Evolutionary conservation across 2,329 filamentous ascomycete genomes (phyloP).

Genomic region (Didymella arachidicola): DNA sequence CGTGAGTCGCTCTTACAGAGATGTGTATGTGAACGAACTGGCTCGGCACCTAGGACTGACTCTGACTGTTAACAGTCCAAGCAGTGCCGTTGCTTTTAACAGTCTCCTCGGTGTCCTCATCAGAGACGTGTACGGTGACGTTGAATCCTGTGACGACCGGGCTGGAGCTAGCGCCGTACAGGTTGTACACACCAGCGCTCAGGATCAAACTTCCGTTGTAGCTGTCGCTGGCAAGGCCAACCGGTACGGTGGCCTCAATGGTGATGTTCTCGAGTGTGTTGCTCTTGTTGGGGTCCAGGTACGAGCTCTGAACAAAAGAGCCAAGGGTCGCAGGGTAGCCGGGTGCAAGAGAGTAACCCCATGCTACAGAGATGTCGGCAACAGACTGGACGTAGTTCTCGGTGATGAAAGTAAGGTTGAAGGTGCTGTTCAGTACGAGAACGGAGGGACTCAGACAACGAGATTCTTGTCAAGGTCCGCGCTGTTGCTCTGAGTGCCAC

Average conservation of each 20-base stretch:
- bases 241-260: slow-evolving; percentile 28
- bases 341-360: slow-evolving; percentile 46
- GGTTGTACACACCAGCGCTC: slow-evolving; percentile 35
- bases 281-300: slow-evolving; percentile 48
- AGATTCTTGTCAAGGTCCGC: slow-evolving; percentile 3
- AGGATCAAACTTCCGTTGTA: slow-evolving; percentile 29
- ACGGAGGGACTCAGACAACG: slow-evolving; percentile 42
- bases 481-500: slow-evolving; percentile 2
- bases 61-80: slow-evolving; percentile 17
- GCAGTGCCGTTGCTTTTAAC: slow-evolving; percentile 21
- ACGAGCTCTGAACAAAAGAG: slow-evolving; percentile 38
- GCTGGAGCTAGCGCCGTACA: slow-evolving; percentile 34
- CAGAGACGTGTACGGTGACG: slow-evolving; percentile 30
- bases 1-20: too few species aligned
- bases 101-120: slow-evolving; percentile 23
- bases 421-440: slow-evolving; percentile 50
- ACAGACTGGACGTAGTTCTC: slow-evolving; percentile 57
- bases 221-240: slow-evolving; percentile 6
- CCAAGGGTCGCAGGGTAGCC: slow-evolving; percentile 46
- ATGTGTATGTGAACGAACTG: too few species aligned
- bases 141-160: slow-evolving; percentile 30
- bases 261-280: slow-evolving; percentile 40
- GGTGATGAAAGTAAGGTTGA: slow-evolving; percentile 52
- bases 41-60: neutral
- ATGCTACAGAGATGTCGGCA: slow-evolving; percentile 56